Evolutionary conservation across 108 stramenopile species (phyloP).

Genomic region (Skeletonema grethae): DNA sequence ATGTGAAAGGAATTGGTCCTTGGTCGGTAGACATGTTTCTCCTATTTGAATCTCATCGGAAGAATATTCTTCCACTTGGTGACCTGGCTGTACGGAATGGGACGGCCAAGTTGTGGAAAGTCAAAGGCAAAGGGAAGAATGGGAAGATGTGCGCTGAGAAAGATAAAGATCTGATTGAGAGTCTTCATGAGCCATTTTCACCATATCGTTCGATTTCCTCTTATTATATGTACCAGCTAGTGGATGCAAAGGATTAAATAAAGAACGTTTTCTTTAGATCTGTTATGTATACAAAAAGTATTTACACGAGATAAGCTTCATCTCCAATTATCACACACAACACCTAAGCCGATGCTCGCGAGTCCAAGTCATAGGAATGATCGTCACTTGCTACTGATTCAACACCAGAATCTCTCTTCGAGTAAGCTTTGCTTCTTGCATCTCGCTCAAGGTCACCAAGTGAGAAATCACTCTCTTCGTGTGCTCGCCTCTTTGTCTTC

Average conservation of each 20-base stretch:
- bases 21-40: not conserved
- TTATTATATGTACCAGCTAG: conserved; percentile 1
- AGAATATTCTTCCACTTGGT: not conserved
- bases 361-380: not conserved
- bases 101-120: not conserved
- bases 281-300: too few relatives aligned
- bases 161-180: not conserved
- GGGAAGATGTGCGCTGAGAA: not conserved
- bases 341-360: not conserved
- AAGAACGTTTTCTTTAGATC: too few relatives aligned
- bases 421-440: not conserved
- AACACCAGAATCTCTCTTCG: not conserved
- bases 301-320: not conserved
- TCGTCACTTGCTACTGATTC: not conserved
- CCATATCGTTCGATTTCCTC: not conserved
- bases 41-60: not conserved
- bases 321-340: not conserved
- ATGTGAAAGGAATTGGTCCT: not conserved
- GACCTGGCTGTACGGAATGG: not conserved
- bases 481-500: not conserved
- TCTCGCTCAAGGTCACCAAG: not conserved
- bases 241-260: not conserved
- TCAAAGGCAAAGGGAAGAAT: not conserved
- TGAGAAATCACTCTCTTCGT: not conserved
- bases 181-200: not conserved